Percentiles rank a stretch among this genome's conserved stretches.
Conservation (phyloP, 345 rosid species). For the Syzygium grande region DNA sequence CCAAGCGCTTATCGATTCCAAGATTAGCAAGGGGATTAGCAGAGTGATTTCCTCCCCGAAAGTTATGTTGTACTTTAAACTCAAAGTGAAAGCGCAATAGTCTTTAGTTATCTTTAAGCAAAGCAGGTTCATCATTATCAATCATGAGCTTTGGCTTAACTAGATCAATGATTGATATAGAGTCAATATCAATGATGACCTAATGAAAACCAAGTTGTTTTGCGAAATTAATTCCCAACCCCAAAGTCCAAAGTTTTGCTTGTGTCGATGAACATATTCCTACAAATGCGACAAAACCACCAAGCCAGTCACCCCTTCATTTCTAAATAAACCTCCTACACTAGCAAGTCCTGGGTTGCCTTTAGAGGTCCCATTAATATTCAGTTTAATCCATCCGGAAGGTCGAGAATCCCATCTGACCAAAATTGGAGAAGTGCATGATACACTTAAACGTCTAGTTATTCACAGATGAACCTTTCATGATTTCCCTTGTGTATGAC, state of each 20-base stretch:
- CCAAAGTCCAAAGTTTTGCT: neutral
- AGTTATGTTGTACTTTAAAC: neutral
- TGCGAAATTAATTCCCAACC: neutral
- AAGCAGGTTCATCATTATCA: too few relatives aligned
- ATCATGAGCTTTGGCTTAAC: neutral
- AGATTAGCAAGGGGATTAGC: neutral
- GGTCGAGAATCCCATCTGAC: neutral
- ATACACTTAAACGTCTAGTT: neutral
- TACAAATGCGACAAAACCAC: too few relatives aligned
- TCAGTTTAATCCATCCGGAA: neutral
- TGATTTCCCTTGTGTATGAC: neutral
- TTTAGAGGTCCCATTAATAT: too few relatives aligned
- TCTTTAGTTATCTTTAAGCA: neutral
- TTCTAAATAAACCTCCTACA: too few relatives aligned
- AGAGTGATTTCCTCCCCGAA: rapidly evolving
- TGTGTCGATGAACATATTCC: rapidly evolving
- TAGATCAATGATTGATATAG: too few relatives aligned
- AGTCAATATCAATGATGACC: too few relatives aligned
- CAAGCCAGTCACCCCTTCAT: too few relatives aligned
- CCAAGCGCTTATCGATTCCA: neutral
- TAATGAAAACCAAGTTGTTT: neutral
- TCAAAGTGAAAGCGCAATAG: neutral
- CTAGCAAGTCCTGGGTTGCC: too few relatives aligned
- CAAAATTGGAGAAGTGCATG: rapidly evolving
- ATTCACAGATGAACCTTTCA: too few relatives aligned